These are phyloP conservation scores for Macrotyloma uniflorum DNA, from an alignment of 306 rosid genomes.

Conservation along the genomic window DNA sequence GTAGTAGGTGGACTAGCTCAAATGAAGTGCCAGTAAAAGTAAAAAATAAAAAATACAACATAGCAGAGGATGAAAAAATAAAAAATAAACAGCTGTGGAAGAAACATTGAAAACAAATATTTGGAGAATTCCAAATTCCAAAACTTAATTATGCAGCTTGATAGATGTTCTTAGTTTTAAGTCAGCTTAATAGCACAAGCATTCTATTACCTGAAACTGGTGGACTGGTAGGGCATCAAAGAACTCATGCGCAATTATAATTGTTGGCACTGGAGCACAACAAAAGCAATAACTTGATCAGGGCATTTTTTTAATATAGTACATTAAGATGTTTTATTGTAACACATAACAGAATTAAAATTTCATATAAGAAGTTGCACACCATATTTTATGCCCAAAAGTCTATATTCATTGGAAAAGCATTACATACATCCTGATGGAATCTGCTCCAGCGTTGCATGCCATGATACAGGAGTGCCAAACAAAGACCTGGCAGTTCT, in stretches of 20 bases:
- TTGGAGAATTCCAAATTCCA: constrained; percentile 9
- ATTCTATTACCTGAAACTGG: constrained; percentile 78
- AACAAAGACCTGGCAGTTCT: constrained; percentile 65
- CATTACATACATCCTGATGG: constrained; percentile 84
- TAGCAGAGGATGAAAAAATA: background rate
- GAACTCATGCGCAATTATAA: constrained; percentile 88
- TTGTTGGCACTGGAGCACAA: constrained; percentile 71
- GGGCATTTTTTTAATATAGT: background rate
- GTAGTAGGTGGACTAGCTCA: too few relatives aligned
- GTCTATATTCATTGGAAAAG: constrained; percentile 29
- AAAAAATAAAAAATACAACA: too few relatives aligned
- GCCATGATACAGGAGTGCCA: constrained; percentile 89
- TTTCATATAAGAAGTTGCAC: constrained; percentile 19
- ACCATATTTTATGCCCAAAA: constrained; percentile 1
- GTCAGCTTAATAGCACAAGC: constrained; percentile 22
- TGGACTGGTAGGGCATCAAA: constrained; percentile 95
- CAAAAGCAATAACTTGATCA: constrained; percentile 32
- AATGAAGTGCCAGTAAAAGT: too few relatives aligned
- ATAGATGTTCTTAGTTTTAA: constrained; percentile 19
- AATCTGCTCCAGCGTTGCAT: constrained; percentile 85
- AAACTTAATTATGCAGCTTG: constrained; percentile 10
- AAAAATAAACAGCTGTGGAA: constrained; percentile 12
- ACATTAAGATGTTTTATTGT: background rate
- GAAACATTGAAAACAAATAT: constrained; percentile 16
- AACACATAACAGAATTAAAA: background rate